Base-by-base conservation (phyloP, 352 stramenopile genomes). In the Pythium oligandrum region DNA sequence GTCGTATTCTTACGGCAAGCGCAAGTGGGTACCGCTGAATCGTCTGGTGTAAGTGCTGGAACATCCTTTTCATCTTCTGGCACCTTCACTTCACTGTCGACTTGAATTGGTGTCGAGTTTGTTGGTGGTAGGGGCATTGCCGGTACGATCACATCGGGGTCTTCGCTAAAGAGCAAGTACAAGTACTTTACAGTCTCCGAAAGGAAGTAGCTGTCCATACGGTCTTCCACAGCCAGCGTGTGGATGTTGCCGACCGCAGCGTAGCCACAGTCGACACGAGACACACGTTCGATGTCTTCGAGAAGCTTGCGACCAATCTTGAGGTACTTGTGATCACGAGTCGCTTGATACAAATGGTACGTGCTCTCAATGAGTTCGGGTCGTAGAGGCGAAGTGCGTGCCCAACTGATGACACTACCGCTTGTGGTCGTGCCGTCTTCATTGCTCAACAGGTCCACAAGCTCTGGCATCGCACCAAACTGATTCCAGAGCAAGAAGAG, bases 171-270 rank as follows among this genome's bases (percentile, higher is more conserved):
- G 31, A 98, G 90, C 34, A 99, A 63, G 72, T 98, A 99, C 11
- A 99, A 62, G 64, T 99, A 99, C 71, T 99, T 99, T 35, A 97
- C 78, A 3, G 97, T 99, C 77, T 99, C 97, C 2, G 87, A 97
- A 2, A 99, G 74, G 61, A 99, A 99, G 56, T 98, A 99, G 51
- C 89, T 98, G 58, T 98, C 95, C 97, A 99, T 99, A 60, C 97
- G 90, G 58, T 99, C 89, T 34, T 97, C 78, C 6, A 99, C 81
- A 2, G 82, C 68, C 4, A 94, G 71, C 17, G 85, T 95, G 50
- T 93, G 71, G 60, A 98, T 94, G 58, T 98, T 75, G 17, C 83
- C 84, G n/a, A 95, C 74, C 1, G 87, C 89, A 17, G 93, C 92
- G 71, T 96, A 98, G 1, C 96, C 96, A 57, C 96, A 99, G 6